These are phyloP conservation scores for Teratosphaeria epicoccoides DNA, from an alignment of 2,329 filamentous ascomycete species.

Conservation along the genomic window DNA sequence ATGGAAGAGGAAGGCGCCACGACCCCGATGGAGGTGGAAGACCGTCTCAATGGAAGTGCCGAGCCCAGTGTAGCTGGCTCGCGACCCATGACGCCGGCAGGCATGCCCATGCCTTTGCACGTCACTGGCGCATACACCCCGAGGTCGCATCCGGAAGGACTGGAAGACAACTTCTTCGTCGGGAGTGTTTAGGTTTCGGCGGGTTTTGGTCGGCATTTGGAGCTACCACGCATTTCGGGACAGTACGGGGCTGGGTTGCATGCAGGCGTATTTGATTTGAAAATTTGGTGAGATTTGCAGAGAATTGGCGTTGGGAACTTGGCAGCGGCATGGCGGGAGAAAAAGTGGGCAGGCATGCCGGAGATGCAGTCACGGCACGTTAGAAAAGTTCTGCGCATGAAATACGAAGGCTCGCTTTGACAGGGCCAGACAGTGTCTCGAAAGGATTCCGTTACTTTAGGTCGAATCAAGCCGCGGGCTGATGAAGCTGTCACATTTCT, in stretches of 20 bases:
- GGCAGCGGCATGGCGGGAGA: no score
- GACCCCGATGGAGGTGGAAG: constrained; percentile 11
- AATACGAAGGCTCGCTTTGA: background rate
- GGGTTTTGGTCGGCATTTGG: background rate
- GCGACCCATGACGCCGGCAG: constrained; percentile 20
- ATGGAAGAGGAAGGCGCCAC: constrained; percentile 50
- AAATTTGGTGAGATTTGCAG: background rate
- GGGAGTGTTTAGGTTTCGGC: constrained; percentile 13
- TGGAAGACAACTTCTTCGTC: constrained; percentile 21
- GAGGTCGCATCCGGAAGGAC: constrained; percentile 21
- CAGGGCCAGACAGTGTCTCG: no score
- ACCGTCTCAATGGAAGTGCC: constrained; percentile 7
- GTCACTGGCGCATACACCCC: constrained; percentile 25
- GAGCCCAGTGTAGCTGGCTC: constrained; percentile 10
- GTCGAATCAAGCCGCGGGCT: no score
- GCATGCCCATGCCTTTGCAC: constrained; percentile 12
- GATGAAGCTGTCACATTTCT: no score
- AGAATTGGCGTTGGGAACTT: background rate
- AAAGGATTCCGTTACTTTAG: no score
- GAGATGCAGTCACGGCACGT: background rate
- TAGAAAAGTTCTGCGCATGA: background rate
- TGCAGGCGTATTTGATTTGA: background rate
- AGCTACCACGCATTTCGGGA: background rate
- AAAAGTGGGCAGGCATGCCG: background rate
- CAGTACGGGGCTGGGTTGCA: background rate